These are phyloP conservation scores for Amniculicola lignicola DNA, from an alignment of 495 filamentous ascomycete genomes.

Conservation along the genomic window DNA sequence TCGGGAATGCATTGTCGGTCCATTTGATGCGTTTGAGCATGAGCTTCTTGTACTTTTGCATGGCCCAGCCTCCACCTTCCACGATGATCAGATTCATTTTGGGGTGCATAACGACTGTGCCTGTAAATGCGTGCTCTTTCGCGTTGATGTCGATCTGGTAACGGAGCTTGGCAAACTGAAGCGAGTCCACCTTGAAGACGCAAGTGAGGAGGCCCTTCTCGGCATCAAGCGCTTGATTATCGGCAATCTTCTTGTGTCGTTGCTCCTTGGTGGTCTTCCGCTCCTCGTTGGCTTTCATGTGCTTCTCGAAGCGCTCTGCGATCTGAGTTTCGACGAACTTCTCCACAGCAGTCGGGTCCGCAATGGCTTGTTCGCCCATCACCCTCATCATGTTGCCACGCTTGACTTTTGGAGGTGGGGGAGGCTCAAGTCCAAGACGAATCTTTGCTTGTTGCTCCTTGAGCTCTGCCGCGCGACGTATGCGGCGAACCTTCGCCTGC, in stretches of 20 bases:
- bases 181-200: constrained; percentile 83
- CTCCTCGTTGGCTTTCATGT: constrained; percentile 76
- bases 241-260: constrained; percentile 75
- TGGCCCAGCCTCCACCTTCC: constrained; percentile 79
- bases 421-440: constrained; percentile 79
- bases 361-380: constrained; percentile 93
- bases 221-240: constrained; percentile 83
- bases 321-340: constrained; percentile 90
- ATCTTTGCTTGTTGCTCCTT: constrained; percentile 98
- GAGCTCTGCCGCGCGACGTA: constrained; percentile 82
- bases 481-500: constrained; percentile 84
- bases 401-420: constrained; percentile 91
- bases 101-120: constrained; percentile 84
- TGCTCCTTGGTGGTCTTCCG: constrained; percentile 90
- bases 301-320: constrained; percentile 71
- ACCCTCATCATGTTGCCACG: constrained; percentile 96
- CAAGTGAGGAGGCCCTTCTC: constrained; percentile 76
- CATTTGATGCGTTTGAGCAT: constrained; percentile 93
- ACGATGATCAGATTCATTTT: constrained; percentile 84
- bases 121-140: constrained; percentile 79
- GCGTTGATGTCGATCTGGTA: constrained; percentile 92
- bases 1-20: constrained; percentile 77
- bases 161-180: constrained; percentile 85
- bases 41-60: constrained; percentile 79
- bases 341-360: constrained; percentile 96